Conservation (phyloP, 495 filamentous ascomycete genomes). For the Hypoxylon trugodes region DNA sequence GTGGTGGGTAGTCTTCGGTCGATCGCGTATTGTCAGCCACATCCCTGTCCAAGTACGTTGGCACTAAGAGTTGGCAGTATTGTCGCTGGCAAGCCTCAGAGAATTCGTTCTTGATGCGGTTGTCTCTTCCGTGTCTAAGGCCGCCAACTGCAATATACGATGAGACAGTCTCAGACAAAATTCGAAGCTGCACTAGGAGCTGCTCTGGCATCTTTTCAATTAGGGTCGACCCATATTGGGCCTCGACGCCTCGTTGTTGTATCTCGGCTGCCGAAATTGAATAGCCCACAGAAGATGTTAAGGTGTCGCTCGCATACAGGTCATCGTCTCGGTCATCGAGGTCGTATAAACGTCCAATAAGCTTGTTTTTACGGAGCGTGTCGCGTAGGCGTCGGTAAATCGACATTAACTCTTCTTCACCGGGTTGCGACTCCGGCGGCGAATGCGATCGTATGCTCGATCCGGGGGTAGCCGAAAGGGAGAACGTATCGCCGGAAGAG, state of each 20-base stretch:
- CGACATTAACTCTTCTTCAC: conserved; percentile 75
- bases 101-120: conserved; percentile 72
- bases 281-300: conserved; percentile 79
- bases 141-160: conserved; percentile 84
- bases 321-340: conserved; percentile 51
- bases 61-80: conserved; percentile 77
- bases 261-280: conserved; percentile 95
- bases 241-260: conserved; percentile 84
- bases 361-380: conserved; percentile 76
- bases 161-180: conserved; percentile 85
- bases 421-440: conserved; percentile 47
- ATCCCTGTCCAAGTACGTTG: conserved; percentile 56
- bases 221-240: conserved; percentile 76
- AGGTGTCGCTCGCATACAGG: conserved; percentile 69
- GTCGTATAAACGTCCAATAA: conserved; percentile 45
- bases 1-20: conserved; percentile 65
- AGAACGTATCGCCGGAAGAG: conserved; percentile 38
- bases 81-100: conserved; percentile 74
- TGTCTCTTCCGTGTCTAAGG: conserved; percentile 64
- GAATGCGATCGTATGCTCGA: conserved; percentile 44
- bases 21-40: conserved; percentile 38
- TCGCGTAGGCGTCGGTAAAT: conserved; percentile 83
- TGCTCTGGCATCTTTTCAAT: conserved; percentile 86
- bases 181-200: conserved; percentile 84
- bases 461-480: conserved; percentile 34